These are phyloP conservation scores for Leptographium galeiforme DNA, from an alignment of 2,329 filamentous ascomycete genomes.

Conservation along the genomic window DNA sequence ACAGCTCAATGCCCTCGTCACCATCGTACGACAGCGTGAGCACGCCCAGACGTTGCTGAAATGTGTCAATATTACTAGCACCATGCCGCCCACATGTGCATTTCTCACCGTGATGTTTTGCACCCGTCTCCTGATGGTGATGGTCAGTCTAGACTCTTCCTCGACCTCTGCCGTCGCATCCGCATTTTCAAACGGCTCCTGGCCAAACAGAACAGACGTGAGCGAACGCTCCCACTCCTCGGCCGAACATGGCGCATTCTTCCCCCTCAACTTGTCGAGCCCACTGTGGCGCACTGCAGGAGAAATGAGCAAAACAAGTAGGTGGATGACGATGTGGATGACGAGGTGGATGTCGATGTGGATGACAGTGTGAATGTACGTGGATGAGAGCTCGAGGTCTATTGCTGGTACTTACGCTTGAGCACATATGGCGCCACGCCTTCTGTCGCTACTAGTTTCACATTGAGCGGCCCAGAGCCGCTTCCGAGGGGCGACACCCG, in stretches of 20 bases:
- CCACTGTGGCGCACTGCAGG: slow-evolving; percentile 41
- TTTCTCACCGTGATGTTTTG: slow-evolving; percentile 50
- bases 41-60: slow-evolving; percentile 55
- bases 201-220: slow-evolving; percentile 38
- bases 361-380: no score
- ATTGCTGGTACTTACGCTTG: slow-evolving; percentile 33
- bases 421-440: slow-evolving; percentile 45
- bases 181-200: slow-evolving; percentile 35
- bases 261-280: slow-evolving; percentile 36
- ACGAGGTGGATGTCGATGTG: no score
- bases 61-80: slow-evolving; percentile 7
- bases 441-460: slow-evolving; percentile 57
- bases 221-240: slow-evolving; percentile 57
- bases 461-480: slow-evolving; percentile 39
- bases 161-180: slow-evolving; percentile 47
- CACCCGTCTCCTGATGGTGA: slow-evolving; percentile 52
- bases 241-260: slow-evolving; percentile 39
- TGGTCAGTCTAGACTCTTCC: slow-evolving; percentile 36
- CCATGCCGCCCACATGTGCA: slow-evolving; percentile 15
- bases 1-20: slow-evolving; percentile 47
- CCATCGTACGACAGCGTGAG: slow-evolving; percentile 43
- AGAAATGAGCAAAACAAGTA: background rate
- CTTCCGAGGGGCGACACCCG: slow-evolving; percentile 36
- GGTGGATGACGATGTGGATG: no score
- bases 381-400: no score